Base-by-base conservation (phyloP, 352 stramenopile species). In the Pythium vanterpoolii region DNA sequence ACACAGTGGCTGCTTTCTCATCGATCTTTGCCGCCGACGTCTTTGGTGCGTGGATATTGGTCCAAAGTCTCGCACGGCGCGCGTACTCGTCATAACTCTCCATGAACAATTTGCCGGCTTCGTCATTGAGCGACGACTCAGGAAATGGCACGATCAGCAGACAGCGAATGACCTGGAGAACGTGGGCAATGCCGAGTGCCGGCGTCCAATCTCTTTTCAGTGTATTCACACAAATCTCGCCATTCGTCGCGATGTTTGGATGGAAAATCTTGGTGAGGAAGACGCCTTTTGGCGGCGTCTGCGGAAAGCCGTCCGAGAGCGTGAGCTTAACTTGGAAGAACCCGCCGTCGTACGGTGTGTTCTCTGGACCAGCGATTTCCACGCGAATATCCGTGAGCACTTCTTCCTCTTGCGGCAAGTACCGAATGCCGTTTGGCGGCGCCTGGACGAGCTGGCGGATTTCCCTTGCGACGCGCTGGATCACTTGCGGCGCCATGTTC, bases 181-280 rank as follows among this genome's bases (percentile, higher is more conserved):
- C 94, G 66, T 99, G 97, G 33, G 86, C 83, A 50, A 99, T 86
- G 19, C 96, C 97, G 3, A 98, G 86, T 33, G 86, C 81, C 14
- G 95, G 69, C 16, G 87, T 95, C 98, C 98, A 99, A 74, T 99
- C 97, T 58, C 95, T 96, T 78, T 99, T 99, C 33, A 99, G 85
- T 30, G 97, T 99, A 71, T 99, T 99, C 23, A 99, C 98, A 66
- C 98, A 99, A 76, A 99, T 99, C 36, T 98, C 97, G 36, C 97
- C 97, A 24, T 91, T 98, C 13, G 80, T 91, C 21, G 96, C 95
- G 21, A 99, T 96, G 76, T 99, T 99, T 0, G 98, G 98, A 72
- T 99, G 98, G 76, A 98, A 99, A 52, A 99, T 99, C 83, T 98
- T 99, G 33, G 97, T 99, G 21, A 99, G 72, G 64, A 99, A 99